These are phyloP conservation scores for Candida maesae DNA, from an alignment of 805 yeast species.

Conservation along the genomic window DNA sequence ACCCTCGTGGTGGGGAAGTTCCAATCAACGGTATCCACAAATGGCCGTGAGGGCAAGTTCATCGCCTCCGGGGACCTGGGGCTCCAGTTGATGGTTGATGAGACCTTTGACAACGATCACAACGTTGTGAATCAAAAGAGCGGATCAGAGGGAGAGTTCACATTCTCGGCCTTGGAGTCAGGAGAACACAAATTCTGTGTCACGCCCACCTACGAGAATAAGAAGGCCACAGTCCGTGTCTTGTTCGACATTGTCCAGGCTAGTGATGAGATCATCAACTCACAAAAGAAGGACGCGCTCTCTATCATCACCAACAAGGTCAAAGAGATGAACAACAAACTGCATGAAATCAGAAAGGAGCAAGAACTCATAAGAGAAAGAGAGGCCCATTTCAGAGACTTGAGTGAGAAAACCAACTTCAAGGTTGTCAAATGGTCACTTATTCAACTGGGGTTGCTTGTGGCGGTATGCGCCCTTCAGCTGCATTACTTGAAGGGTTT, in stretches of 20 bases:
- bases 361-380: constrained; percentile 59
- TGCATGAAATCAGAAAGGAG: constrained; percentile 58
- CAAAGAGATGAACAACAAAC: constrained; percentile 51
- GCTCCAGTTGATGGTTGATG: constrained; percentile 33
- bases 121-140: constrained; percentile 68
- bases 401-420: constrained; percentile 70
- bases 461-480: constrained; percentile 71
- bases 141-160: constrained; percentile 58
- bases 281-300: constrained; percentile 51
- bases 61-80: constrained; percentile 1
- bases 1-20: constrained; percentile 80
- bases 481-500: constrained; percentile 71
- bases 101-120: constrained; percentile 80
- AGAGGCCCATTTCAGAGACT: constrained; percentile 74
- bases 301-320: constrained; percentile 53
- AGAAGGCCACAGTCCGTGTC: constrained; percentile 55
- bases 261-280: constrained; percentile 60
- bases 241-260: constrained; percentile 71
- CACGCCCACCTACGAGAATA: constrained; percentile 44
- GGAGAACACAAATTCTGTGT: constrained; percentile 87
- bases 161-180: constrained; percentile 75
- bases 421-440: constrained; percentile 73
- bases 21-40: constrained; percentile 56
- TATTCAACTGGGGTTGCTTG: constrained; percentile 64
- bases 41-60: constrained; percentile 24